These are phyloP conservation scores for Anisodus acutangulus DNA, from an alignment of 257 asterid genomes.

Conservation along the genomic window DNA sequence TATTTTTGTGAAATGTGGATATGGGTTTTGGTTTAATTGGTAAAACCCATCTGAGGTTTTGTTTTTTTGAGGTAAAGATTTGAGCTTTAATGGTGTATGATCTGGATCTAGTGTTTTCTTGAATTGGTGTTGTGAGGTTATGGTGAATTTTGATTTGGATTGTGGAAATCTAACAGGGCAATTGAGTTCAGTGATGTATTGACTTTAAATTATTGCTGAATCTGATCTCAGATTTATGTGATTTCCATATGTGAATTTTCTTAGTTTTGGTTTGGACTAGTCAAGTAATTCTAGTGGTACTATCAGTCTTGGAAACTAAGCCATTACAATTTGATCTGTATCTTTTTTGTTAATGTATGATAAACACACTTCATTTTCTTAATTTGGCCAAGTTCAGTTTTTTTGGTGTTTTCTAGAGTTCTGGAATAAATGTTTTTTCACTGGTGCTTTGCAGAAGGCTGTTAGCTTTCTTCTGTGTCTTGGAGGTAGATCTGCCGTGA, in stretches of 20 bases:
- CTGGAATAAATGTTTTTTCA: neutral
- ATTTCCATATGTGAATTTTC: constrained; percentile 16
- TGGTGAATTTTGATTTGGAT: constrained; percentile 23
- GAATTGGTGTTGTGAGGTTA: neutral
- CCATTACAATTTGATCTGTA: constrained; percentile 36
- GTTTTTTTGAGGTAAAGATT: constrained; percentile 28
- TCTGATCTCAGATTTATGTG: constrained; percentile 21
- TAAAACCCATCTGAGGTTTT: constrained; percentile 30
- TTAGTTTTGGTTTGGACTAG: constrained; percentile 5
- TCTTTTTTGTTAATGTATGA: neutral
- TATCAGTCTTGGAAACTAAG: constrained; percentile 26
- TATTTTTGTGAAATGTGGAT: no score
- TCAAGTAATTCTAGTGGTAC: neutral
- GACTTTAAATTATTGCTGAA: constrained; percentile 9
- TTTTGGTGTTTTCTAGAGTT: neutral
- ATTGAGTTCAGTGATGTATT: neutral
- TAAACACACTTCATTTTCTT: constrained; percentile 14
- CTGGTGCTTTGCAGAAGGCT: constrained; percentile 44
- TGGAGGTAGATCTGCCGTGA: constrained; percentile 61
- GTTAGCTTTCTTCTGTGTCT: constrained; percentile 47
- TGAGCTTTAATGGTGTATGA: constrained; percentile 30
- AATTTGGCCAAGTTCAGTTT: neutral
- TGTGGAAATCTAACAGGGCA: constrained; percentile 23
- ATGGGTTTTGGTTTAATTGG: neutral
- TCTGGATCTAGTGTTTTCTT: constrained; percentile 34